phyloP scores from a whole-genome alignment of 257 asterid species.

The Lithospermum erythrorhizon region DNA sequence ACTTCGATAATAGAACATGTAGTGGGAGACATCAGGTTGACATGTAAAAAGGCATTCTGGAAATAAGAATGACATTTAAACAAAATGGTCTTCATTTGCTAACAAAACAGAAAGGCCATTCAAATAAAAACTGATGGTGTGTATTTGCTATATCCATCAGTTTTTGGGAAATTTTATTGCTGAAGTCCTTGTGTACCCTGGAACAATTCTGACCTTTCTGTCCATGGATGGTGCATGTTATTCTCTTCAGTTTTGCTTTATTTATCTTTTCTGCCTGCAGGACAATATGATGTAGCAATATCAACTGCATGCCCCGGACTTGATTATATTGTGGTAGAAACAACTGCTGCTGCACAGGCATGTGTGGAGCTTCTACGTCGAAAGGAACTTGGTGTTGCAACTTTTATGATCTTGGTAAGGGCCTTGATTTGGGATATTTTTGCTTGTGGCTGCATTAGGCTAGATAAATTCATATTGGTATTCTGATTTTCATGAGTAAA shows the following conservation, averaged over 20 bases:
- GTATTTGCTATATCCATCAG: no score
- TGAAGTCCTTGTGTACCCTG: not conserved
- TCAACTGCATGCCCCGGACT: constrained; percentile 94
- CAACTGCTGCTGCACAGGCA: constrained; percentile 74
- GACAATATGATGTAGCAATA: constrained; percentile 80
- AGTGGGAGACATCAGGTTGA: not conserved
- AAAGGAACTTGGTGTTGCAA: constrained; percentile 84
- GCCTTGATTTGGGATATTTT: not conserved
- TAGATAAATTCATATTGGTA: not conserved
- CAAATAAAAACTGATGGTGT: not conserved
- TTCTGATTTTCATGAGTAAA: not conserved
- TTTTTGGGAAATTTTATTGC: not conserved
- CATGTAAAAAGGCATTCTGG: not conserved
- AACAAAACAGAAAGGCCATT: not conserved
- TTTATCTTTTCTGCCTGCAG: constrained; percentile 25
- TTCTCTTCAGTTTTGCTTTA: not conserved
- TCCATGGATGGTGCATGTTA: not conserved
- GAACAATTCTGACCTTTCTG: not conserved
- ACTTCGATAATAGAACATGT: not conserved
- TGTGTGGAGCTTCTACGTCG: constrained; percentile 80
- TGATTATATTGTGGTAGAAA: constrained; percentile 90
- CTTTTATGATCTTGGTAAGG: constrained; percentile 90
- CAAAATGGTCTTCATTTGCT: not conserved
- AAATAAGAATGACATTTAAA: not conserved
- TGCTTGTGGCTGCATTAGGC: not conserved